These are phyloP conservation scores for Rickenella mellea DNA, from an alignment of 768 basidiomycete species.

Conservation along the genomic window DNA sequence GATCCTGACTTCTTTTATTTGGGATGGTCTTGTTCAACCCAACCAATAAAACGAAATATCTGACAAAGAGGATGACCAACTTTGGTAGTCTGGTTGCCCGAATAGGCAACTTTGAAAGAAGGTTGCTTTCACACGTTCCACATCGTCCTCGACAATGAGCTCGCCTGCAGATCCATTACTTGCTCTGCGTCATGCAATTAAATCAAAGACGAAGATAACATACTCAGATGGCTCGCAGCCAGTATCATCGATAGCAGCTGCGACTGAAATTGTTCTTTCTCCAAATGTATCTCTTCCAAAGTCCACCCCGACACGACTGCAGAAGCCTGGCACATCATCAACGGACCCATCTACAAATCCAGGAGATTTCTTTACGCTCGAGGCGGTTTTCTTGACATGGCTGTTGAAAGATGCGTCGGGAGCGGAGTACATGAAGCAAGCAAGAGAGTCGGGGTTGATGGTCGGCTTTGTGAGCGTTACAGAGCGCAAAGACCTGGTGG, in stretches of 20 bases:
- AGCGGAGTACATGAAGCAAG: slow-evolving; percentile 85
- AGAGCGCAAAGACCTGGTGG: slow-evolving; percentile 77
- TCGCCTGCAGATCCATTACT: slow-evolving; percentile 38
- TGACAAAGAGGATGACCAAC: too few relatives aligned
- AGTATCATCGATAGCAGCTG: slow-evolving; percentile 38
- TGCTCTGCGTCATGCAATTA: slow-evolving; percentile 54
- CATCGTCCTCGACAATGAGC: slow-evolving; percentile 10
- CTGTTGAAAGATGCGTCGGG: slow-evolving; percentile 59
- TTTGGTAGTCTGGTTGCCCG: too few relatives aligned
- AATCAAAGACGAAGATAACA: slow-evolving; percentile 37
- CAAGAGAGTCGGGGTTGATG: slow-evolving; percentile 62
- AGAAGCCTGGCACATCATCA: slow-evolving; percentile 44
- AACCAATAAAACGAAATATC: too few relatives aligned
- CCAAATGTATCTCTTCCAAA: slow-evolving; percentile 52
- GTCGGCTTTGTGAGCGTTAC: slow-evolving; percentile 79
- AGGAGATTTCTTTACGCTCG: slow-evolving; percentile 67
- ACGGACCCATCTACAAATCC: slow-evolving; percentile 26
- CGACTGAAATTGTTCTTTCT: slow-evolving; percentile 57
- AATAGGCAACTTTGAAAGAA: too few relatives aligned
- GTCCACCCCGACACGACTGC: slow-evolving; percentile 67
- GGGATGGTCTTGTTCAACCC: too few relatives aligned
- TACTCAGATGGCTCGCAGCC: slow-evolving; percentile 35
- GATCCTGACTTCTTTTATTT: too few relatives aligned
- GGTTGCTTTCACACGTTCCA: too few relatives aligned
- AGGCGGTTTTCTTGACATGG: slow-evolving; percentile 83